Base-by-base conservation (phyloP, 2,329 filamentous ascomycete species). In the Venturia pyrina region DNA sequence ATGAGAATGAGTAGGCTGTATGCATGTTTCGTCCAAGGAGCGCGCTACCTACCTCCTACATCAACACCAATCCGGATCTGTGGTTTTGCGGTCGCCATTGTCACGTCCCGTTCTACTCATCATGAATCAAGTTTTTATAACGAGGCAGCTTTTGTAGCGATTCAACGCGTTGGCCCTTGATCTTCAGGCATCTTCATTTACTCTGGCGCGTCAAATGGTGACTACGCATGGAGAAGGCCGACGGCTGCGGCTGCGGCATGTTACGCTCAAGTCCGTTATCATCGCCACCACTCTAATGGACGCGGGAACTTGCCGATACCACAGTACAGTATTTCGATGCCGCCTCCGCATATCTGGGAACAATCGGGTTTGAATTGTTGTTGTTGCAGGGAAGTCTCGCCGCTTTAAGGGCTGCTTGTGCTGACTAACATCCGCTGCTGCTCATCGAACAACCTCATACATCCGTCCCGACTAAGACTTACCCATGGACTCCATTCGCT, bases 11-110 rank as follows among this genome's bases (percentile, higher is more conserved):
- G 21, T 11, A 21, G 24, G 21, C 48, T 53, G 46, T 8, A 24
- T 21, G 6, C n/a, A 48, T 48, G 6, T 53, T 28, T 15, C 24
- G 8, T 28, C 19, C 21, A 50, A 1, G 19, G 5, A 5, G 3
- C 1, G 24, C 24, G 11, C 7, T 62, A 37, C 71, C 68, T 68
- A 75, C 76, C 77, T 69, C 77, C 77, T 32, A 79, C 78, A 68
- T 79, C 78, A 6, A 80, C 77, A 48, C 78, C 78, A 61, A 80
- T 77, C 44, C 78, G 74, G 61, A 79, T 67, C 69, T 37, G 53
- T 34, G 53, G 53, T 34, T 37, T 59, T 59, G 28, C 32, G n/a
- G 53, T 17, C 37, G 53, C 53, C 53, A 59, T 59, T 6, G 4
- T 59, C 53, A 13, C 17, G 53, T n/a, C 19, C 2, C 28, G n/a